Base-by-base conservation (phyloP, 2,329 filamentous ascomycete genomes). In the Metarhizium brunneum region DNA sequence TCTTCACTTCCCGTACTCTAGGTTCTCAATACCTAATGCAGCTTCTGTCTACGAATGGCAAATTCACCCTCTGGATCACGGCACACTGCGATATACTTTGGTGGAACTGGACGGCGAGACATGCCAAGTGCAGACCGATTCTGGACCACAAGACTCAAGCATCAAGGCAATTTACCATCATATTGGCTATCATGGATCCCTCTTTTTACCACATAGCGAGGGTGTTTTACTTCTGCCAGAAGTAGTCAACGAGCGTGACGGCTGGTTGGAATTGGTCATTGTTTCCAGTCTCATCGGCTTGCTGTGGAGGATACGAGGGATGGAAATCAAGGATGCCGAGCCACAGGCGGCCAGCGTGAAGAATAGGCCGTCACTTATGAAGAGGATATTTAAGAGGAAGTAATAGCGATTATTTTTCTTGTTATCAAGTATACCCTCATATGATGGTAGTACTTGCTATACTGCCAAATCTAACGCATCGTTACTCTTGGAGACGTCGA, bases 1-100 rank as follows among this genome's bases (percentile, higher is more conserved):
- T 25, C 30, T 53, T 40, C 49, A 42, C 2, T 50, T 52, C 45
- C 53, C 56, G 3, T 55, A 55, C 43, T 55, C 53, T 29, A 35
- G 40, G 16, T 57, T 57, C 43, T 55, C 53, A 3, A 16, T 55
- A 11, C 48, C 18, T 7, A 29, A 40, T 3, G 47, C 35, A 14
- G 11, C 48, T 20, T 18, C 6, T 2, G n/a, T 36, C 18, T 55
- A 55, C 25, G 52, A 57, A 47, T 57, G 56, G 53, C 56, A 53
- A 38, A 55, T 55, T n/a, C 56, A 53, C 36, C 56, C 53, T 3
- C 43, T 49, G 29, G 43, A 55, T 20, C 49, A 57, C 36, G 53
- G 56, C 43, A 45, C 49, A 6, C 49, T 57, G 42, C 56, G 56
- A 29, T 57, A 57, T 40, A 55, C 49, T 1, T 43, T 57, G 30